Evolutionary conservation across 2,329 filamentous ascomycete genomes (phyloP), one percentile per base, ranked within the genome.

Genomic region (Cytospora schulzeri): DNA sequence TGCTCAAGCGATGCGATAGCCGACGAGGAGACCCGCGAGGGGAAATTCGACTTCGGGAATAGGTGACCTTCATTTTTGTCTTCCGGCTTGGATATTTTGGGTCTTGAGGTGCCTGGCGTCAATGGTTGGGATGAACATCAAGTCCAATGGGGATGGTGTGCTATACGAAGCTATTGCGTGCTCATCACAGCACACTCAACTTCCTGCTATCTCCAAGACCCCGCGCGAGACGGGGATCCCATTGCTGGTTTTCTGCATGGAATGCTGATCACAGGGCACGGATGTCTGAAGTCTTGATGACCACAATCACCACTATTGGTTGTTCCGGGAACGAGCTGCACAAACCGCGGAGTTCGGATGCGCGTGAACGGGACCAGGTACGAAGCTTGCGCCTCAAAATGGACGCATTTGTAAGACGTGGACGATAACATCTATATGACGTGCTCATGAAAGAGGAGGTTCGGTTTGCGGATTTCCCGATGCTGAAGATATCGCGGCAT

Each of bases 161-260:
- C 69, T 67, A 60, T 65, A 64, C 57, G 60, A 66, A 31, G 22
- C 64, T 33, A 62, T 60, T 57, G 48, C 48, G 63, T 59, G 53
- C 61, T 48, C 26, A 41, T 60, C 64, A 66, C 54, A 56, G 56
- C 61, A 56, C 54, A 67, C 45, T 59, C 26, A 24, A 26, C 17
- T 8, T 55, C 28, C 28, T 19, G 38, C 28, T 35, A 48, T 28
- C 51, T 2, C 28, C n/a, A 26, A 55, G 31, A 51, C 24, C 45
- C 57, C 52, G 51, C 45, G 57, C 52, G 15, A 15, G 41, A 33
- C 24, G 48, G 41, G 22, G 7, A 41, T n/a, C 50, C 26, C 19
- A 50, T 45, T 26, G 12, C 24, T 15, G 8, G 28, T 29, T 19
- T 55, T 55, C 24, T 19, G 31, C 24, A 24, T 38, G 26, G 24